These are phyloP conservation scores for Letharia lupina DNA, from an alignment of 495 filamentous ascomycete genomes.

Conservation along the genomic window DNA sequence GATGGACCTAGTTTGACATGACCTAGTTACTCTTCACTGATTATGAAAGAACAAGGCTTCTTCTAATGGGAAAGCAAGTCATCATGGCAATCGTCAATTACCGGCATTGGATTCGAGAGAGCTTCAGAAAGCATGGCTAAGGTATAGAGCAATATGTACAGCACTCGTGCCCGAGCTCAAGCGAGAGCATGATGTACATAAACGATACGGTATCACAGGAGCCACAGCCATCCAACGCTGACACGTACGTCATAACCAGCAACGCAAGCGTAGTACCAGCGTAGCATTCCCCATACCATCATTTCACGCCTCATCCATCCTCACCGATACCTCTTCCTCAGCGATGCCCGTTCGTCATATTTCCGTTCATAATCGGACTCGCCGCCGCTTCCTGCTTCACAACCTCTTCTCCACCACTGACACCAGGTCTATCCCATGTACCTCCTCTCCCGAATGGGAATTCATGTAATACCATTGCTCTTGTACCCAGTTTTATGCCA, in stretches of 20 bases:
- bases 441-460: slow-evolving; percentile 18
- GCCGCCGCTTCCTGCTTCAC: slow-evolving; percentile 15
- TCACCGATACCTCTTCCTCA: slow-evolving; percentile 1
- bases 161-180: background rate
- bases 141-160: slow-evolving; percentile 14
- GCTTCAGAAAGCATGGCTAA: background rate
- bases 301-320: background rate
- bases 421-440: slow-evolving; percentile 11
- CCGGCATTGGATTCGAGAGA: background rate
- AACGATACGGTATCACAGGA: slow-evolving; percentile 5
- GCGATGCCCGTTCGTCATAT: slow-evolving; percentile 15
- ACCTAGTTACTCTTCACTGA: too few species aligned
- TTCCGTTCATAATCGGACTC: slow-evolving; percentile 18
- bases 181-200: background rate
- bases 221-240: slow-evolving; percentile 14
- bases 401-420: slow-evolving; percentile 5
- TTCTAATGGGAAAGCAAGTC: too few species aligned
- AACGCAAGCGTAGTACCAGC: background rate
- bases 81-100: too few species aligned
- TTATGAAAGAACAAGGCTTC: too few species aligned
- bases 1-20: too few species aligned
- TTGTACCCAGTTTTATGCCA: slow-evolving; percentile 34
- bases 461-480: slow-evolving; percentile 23
- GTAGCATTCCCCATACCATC: background rate
- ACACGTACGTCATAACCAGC: slow-evolving; percentile 1